phyloP scores from a whole-genome alignment of 305 asterid species.

The Fraxinus sp. region DNA sequence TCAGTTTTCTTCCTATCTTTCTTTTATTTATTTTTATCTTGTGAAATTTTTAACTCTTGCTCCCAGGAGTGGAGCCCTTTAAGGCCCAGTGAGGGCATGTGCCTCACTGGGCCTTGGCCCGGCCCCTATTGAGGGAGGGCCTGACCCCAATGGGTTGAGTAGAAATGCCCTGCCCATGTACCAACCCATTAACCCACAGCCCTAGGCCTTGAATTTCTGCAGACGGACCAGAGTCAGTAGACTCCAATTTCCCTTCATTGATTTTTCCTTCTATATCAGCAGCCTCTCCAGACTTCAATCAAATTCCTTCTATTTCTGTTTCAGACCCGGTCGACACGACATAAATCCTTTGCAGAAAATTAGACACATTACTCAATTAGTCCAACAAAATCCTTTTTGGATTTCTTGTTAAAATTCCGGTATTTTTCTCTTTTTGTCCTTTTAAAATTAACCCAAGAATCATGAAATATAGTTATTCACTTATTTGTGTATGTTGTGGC shows the following conservation, averaged over 20 bases:
- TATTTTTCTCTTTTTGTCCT: not conserved
- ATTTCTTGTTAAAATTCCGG: not conserved
- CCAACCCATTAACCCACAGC: not conserved
- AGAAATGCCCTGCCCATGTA: not conserved
- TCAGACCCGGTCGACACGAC: not conserved
- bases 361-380: not conserved
- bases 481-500: not conserved
- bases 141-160: not conserved
- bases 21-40: not conserved
- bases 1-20: not conserved
- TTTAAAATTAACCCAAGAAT: not conserved
- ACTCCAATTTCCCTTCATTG: not conserved
- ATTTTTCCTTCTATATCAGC: not conserved
- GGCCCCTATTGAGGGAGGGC: not conserved
- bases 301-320: not conserved
- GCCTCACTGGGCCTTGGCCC: not conserved
- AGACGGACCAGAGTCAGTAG: not conserved
- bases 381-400: not conserved
- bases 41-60: not conserved
- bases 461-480: not conserved
- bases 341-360: not conserved
- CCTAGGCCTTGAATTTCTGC: not conserved
- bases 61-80: not conserved
- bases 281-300: not conserved
- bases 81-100: not conserved